These are phyloP conservation scores for Aspergillus spinulosporus DNA, from an alignment of 2,329 filamentous ascomycete species.

Conservation along the genomic window DNA sequence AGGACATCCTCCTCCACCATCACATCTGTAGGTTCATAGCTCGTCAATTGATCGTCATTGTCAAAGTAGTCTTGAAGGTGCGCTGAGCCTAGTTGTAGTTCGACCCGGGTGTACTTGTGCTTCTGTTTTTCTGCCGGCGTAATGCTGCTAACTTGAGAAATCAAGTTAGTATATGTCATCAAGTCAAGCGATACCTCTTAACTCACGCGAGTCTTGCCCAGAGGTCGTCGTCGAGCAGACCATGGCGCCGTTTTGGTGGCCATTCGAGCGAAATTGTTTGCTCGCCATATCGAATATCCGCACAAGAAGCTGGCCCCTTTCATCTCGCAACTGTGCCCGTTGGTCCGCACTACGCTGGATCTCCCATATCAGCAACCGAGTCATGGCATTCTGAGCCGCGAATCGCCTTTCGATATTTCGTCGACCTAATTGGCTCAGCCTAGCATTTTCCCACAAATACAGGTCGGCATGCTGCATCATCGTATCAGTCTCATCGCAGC, in stretches of 20 bases:
- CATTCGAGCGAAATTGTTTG: conserved; percentile 26
- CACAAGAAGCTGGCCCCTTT: conserved; percentile 29
- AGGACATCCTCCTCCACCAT: conserved; percentile 30
- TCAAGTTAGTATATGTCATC: neutral
- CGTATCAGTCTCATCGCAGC: conserved; percentile 17
- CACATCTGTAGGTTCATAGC: conserved; percentile 31
- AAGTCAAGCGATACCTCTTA: neutral
- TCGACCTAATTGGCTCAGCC: conserved; percentile 35
- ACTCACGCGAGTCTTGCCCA: conserved; percentile 35
- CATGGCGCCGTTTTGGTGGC: conserved; percentile 31
- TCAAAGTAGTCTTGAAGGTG: conserved; percentile 40
- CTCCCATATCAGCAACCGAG: conserved; percentile 40
- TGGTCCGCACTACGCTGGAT: conserved; percentile 36
- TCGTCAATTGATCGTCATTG: conserved; percentile 35
- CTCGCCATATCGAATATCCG: conserved; percentile 29
- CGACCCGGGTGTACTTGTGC: conserved; percentile 35
- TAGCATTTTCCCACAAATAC: conserved; percentile 33
- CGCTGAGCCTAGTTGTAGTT: conserved; percentile 37
- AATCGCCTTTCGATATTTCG: conserved; percentile 33
- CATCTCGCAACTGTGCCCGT: conserved; percentile 28
- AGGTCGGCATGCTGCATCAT: conserved; percentile 24
- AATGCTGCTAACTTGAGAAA: neutral
- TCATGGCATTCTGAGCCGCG: conserved; percentile 38
- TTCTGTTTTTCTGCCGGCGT: conserved; percentile 29
- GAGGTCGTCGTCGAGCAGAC: conserved; percentile 35